Evolutionary conservation across 1,139 yeast genomes (phyloP), one percentile per base, ranked within the genome.

Genomic region (Magnusiomyces starmeri): DNA sequence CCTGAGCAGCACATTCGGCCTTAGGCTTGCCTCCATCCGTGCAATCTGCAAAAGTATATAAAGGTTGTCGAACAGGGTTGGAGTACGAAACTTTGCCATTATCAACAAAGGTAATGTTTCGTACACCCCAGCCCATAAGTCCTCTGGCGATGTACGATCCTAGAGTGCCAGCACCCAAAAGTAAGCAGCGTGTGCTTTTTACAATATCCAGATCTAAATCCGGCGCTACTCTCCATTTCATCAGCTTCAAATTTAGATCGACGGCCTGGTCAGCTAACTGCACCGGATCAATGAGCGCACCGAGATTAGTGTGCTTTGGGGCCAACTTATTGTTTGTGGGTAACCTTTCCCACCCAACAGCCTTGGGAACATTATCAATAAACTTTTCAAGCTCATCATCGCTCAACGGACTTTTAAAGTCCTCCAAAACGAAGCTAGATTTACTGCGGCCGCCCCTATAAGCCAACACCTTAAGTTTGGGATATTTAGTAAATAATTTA

Each of bases 191-290:
- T 25, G 83, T 78, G 14, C 69, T 56, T 57, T 79, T 78, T 25
- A 92, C 72, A 1, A 70, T 64, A 7, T 85, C 89, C 49, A 92
- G 72, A 62, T 92, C 77, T 7, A 92, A 65, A 9, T 80, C 77
- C 0, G 98, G 97, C 0, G 89, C 90, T 27, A 92, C 78, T 59
- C 98, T 76, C 99, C 99, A 92, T 66, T 89, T 89, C 98, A 92
- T 94, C 45, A 92, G 73, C 68, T 86, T 86, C 57, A 94, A 72
- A 63, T 92, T 92, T 54, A 92, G 73, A 65, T 90, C 96, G 3
- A 89, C 92, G 0, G 97, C 94, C 65, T 92, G 97, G 56, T 83
- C 85, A 0, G 97, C 95, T 21, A 92, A 72, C 57, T 84, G 82
- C 4, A 73, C 59, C 0, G 98, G 98, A 63, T 90, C 82, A 46